Percentiles rank a stretch among this genome's conserved stretches.
These are phyloP conservation scores for Delitschia confertaspora DNA, from an alignment of 495 filamentous ascomycete species.

Conservation along the genomic window DNA sequence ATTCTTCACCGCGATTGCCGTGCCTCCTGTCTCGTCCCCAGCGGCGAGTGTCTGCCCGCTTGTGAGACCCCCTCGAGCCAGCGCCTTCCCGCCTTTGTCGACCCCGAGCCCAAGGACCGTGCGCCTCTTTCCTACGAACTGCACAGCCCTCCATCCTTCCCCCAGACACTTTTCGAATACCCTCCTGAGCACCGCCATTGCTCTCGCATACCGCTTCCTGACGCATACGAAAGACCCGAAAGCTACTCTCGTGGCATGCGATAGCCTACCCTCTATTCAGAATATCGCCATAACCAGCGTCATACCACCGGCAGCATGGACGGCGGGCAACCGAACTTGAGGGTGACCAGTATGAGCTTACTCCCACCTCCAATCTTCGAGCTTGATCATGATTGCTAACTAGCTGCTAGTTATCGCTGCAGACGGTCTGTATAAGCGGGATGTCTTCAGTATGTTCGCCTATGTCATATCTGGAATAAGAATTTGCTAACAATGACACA, in stretches of 20 bases:
- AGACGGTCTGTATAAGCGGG: slow-evolving; percentile 95
- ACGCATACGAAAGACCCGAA: neutral
- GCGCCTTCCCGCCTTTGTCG: slow-evolving; percentile 10
- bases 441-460: slow-evolving; percentile 81
- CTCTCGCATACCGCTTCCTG: slow-evolving; percentile 11
- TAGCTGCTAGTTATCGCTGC: slow-evolving; percentile 81
- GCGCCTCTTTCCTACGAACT: slow-evolving; percentile 8
- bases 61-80: neutral
- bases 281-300: no score
- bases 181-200: neutral
- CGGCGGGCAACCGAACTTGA: slow-evolving; percentile 49
- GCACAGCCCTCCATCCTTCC: slow-evolving; percentile 26
- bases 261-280: slow-evolving; percentile 2
- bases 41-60: neutral
- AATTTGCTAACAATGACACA: slow-evolving; percentile 38
- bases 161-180: slow-evolving; percentile 2
- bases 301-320: slow-evolving; percentile 27
- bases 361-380: slow-evolving; percentile 1
- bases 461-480: slow-evolving; percentile 27
- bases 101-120: no score
- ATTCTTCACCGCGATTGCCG: neutral
- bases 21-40: no score
- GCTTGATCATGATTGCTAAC: slow-evolving; percentile 24
- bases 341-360: slow-evolving; percentile 51
- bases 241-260: neutral